Evolutionary conservation across 176 grass and related monocot genomes (phyloP).

Genomic region (Aegilops tauschii): DNA sequence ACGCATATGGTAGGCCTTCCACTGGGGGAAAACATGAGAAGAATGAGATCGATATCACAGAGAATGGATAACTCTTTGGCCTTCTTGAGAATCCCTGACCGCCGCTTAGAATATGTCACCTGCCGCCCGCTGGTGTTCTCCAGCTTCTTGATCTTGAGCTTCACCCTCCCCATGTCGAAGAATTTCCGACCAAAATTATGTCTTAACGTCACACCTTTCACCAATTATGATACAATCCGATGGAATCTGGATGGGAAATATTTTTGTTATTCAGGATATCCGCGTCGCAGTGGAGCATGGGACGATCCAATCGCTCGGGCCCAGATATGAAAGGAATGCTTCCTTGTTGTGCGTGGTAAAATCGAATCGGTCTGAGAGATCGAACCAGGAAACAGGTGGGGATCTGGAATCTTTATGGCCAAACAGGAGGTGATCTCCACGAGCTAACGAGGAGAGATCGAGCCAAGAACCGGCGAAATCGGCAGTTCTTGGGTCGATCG

Average conservation of each 20-base stretch:
- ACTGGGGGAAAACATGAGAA: slow-evolving; percentile 64
- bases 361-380: not conserved
- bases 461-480: slow-evolving; percentile 41
- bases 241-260: not conserved
- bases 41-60: slow-evolving; percentile 66
- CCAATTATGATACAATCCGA: not conserved
- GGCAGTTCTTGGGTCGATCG: slow-evolving; percentile 30
- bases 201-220: not conserved
- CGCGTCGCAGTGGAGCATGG: not conserved
- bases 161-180: slow-evolving; percentile 66
- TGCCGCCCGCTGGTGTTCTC: slow-evolving; percentile 52
- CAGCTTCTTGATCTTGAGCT: slow-evolving; percentile 78
- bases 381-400: not conserved
- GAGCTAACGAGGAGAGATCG: slow-evolving; percentile 14
- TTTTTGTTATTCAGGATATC: not conserved
- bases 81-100: slow-evolving; percentile 71
- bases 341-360: not conserved
- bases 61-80: slow-evolving; percentile 75
- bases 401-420: not conserved
- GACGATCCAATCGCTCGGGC: not conserved
- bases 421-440: not conserved
- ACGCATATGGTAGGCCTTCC: slow-evolving; percentile 66
- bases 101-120: slow-evolving; percentile 67
- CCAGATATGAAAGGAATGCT: not conserved
- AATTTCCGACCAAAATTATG: not conserved